Evolutionary conservation across 768 basidiomycete genomes (phyloP).

Genomic region (Auriscalpium microsporum): DNA sequence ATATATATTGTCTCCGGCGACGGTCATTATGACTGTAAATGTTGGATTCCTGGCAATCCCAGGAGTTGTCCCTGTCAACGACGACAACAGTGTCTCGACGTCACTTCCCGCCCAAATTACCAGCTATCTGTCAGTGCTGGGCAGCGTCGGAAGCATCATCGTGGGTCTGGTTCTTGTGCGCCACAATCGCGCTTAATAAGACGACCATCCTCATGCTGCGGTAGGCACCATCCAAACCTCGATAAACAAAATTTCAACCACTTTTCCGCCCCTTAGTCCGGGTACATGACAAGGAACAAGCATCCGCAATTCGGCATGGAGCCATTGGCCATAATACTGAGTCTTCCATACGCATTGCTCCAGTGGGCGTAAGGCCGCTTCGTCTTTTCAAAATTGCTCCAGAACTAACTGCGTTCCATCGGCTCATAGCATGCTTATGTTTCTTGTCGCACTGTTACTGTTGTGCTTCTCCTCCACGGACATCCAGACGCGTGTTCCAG

Average conservation of each 20-base stretch:
- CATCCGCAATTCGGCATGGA: constrained; percentile 36
- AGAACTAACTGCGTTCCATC: not conserved
- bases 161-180: constrained; percentile 6
- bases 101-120: constrained; percentile 1
- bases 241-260: constrained; percentile 27
- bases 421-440: constrained; percentile 5
- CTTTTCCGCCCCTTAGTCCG: constrained; percentile 16
- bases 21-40: constrained; percentile 6
- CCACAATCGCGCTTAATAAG: constrained; percentile 4
- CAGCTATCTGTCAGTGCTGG: constrained; percentile 5
- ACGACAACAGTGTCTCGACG: not conserved
- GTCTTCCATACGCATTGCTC: constrained; percentile 46
- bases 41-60: constrained; percentile 10
- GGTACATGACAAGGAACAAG: constrained; percentile 19
- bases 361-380: constrained; percentile 47
- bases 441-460: constrained; percentile 4
- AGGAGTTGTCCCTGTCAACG: not conserved
- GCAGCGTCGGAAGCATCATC: constrained; percentile 9
- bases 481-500: not conserved
- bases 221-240: constrained; percentile 22
- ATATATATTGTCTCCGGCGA: not conserved
- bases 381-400: not conserved
- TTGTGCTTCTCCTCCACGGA: constrained; percentile 6
- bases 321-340: constrained; percentile 43
- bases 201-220: constrained; percentile 1